Evolutionary conservation across 495 filamentous ascomycete genomes (phyloP), one percentile per base, ranked within the genome.

Genomic region (Glarea lozoyensis): DNA sequence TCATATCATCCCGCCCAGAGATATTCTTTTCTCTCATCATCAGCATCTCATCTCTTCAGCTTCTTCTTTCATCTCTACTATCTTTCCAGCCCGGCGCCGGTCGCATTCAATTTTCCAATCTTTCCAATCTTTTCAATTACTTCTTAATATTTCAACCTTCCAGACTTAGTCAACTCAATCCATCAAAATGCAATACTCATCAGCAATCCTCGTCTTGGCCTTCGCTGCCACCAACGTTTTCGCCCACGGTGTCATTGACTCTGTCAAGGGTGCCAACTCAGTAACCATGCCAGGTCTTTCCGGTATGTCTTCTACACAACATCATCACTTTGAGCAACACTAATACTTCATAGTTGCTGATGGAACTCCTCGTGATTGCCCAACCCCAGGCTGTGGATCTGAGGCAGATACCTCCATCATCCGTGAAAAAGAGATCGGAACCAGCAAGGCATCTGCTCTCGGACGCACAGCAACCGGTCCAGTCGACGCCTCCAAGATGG

Each of bases 281-380:
- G 69, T 75, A 4, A 59, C 56, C 19, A 74, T 76, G 71, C 69
- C 73, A 7, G 72, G 65, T 21, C 62, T 76, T 2, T 66, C 66
- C 15, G 62, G 67, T 69, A 55, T 39, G 58, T 42, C 34, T 32
- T 2, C 23, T 36, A 15, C 17, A 31, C 18, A 32, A 13, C 4
- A 23, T 29, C 10, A 23, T 22, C 22, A 9, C 37, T 12, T 36
- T 27, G 19, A 21, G 15, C n/a, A n/a, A 6, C 12, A 27, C 16
- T 16, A 46, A 25, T n/a, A n/a, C n/a, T n/a, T n/a, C n/a, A n/a
- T n/a, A n/a, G 75, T 79, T 34, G 59, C 60, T 18, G 73, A 77
- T 44, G 73, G 76, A 29, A 77, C 72, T 20, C 75, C 73, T 16
- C 70, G 73, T 32, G 70, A 75, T 54, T 76, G 72, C 53, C 65